Evolutionary conservation across 2,329 filamentous ascomycete species (phyloP).

Genomic region (Ceratocystis diversiconidia): DNA sequence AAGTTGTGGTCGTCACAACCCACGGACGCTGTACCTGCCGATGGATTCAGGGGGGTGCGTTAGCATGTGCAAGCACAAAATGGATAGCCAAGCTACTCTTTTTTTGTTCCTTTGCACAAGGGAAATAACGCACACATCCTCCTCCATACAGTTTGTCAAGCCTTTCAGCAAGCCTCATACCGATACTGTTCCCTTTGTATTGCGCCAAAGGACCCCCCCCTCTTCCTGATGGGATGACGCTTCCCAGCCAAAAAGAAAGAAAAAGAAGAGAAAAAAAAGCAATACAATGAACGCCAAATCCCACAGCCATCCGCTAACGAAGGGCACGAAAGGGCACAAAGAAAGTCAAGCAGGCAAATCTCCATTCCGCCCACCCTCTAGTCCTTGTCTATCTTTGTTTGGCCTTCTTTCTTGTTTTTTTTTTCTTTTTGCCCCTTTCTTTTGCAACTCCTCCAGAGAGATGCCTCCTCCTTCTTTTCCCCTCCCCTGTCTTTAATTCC

Average conservation of each 20-base stretch:
- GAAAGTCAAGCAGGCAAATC: not conserved
- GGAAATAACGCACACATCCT: too few relatives aligned
- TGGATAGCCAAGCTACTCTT: too few relatives aligned
- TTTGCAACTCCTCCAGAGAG: not conserved
- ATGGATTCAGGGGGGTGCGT: conserved; percentile 2
- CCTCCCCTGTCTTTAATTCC: not conserved
- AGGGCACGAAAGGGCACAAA: not conserved
- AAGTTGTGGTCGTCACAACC: not conserved
- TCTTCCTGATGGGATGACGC: too few relatives aligned
- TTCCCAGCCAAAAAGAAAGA: not conserved
- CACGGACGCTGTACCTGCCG: conserved; percentile 3
- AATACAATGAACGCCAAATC: not conserved
- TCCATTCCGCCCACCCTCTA: not conserved
- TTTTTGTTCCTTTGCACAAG: too few relatives aligned
- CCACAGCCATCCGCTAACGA: not conserved
- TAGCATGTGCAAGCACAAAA: not conserved
- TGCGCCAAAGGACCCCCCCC: not conserved
- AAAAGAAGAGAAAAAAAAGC: not conserved
- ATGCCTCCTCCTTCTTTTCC: not conserved
- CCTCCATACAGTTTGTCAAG: too few relatives aligned
- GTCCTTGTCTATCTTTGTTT: not conserved
- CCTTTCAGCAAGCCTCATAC: too few relatives aligned
- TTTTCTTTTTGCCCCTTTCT: not conserved
- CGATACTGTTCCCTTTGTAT: not conserved
- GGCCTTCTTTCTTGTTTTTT: not conserved